Conservation (phyloP, 306 rosid genomes). For the Quercus suber region DNA sequence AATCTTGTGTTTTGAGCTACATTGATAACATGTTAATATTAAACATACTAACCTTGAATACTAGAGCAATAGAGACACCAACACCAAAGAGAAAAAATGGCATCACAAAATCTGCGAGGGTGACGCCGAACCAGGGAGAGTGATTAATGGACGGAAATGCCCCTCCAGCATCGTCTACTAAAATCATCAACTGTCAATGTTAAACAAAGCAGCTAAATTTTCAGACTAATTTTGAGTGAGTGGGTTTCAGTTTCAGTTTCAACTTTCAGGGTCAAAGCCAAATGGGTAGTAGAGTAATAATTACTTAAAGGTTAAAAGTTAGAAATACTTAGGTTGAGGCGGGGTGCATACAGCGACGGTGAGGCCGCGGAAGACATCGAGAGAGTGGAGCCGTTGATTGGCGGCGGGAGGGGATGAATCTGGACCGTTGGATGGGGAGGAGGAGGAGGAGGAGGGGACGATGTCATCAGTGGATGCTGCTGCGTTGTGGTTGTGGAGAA, state of each 20-base stretch:
- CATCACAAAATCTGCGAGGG: conserved; percentile 82
- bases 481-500: conserved; percentile 12
- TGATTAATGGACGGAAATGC: conserved; percentile 77
- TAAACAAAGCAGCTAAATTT: neutral
- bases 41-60: conserved; percentile 51
- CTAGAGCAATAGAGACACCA: conserved; percentile 65
- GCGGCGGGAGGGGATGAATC: conserved; percentile 19
- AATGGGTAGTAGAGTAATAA: too few relatives aligned
- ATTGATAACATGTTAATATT: too few relatives aligned
- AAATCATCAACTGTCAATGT: conserved; percentile 60
- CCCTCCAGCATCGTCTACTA: conserved; percentile 72
- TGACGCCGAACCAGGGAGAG: conserved; percentile 80
- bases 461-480: conserved; percentile 16
- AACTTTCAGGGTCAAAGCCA: too few relatives aligned
- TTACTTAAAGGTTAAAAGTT: too few relatives aligned
- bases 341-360: conserved; percentile 55
- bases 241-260: too few relatives aligned
- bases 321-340: neutral
- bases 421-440: conserved; percentile 18
- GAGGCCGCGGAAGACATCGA: conserved; percentile 81
- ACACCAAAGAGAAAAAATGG: conserved; percentile 75
- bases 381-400: conserved; percentile 65
- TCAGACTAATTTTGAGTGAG: neutral
- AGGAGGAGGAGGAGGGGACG: conserved; percentile 14
- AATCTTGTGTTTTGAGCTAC: too few relatives aligned